Evolutionary conservation across 2,329 filamentous ascomycete genomes (phyloP).

Genomic region (Colletotrichum phormii): DNA sequence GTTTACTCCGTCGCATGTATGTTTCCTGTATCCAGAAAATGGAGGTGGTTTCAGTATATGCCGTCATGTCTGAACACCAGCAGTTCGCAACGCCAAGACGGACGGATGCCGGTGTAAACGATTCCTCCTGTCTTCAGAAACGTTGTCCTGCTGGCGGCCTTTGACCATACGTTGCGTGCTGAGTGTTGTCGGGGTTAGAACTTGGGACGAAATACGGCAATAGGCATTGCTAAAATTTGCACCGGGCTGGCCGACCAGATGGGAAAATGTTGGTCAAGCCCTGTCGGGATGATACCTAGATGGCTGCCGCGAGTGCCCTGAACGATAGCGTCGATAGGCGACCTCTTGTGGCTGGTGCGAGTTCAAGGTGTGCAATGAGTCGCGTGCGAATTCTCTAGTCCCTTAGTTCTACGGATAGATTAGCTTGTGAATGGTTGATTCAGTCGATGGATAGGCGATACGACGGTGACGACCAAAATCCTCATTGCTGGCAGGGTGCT

Average conservation of each 20-base stretch:
- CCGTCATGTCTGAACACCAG: not conserved
- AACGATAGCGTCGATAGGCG: not conserved
- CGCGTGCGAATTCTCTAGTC: too few relatives aligned
- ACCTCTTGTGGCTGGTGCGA: not conserved
- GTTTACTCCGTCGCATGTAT: not conserved
- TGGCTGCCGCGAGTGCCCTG: not conserved
- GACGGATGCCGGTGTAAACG: constrained; percentile 12
- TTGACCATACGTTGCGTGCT: not conserved
- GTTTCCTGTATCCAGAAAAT: not conserved
- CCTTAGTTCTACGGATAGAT: too few relatives aligned
- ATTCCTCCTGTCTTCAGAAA: constrained; percentile 17
- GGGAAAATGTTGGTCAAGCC: not conserved
- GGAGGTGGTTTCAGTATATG: constrained; percentile 10
- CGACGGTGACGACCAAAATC: not conserved
- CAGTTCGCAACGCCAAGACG: constrained; percentile 25
- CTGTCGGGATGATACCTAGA: not conserved
- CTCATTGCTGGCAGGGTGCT: not conserved
- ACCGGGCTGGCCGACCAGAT: not conserved
- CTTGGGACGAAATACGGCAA: not conserved
- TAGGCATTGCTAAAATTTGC: not conserved
- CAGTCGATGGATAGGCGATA: not conserved
- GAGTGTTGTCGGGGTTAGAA: not conserved
- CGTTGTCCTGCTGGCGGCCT: constrained; percentile 4
- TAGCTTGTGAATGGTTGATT: too few relatives aligned
- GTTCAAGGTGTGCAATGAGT: too few relatives aligned